A percentile compares a stretch with the other conserved stretches of the same genome.
Evolutionary conservation across 108 stramenopile species (phyloP).

Genomic region (Asterionellopsis glacialis): DNA sequence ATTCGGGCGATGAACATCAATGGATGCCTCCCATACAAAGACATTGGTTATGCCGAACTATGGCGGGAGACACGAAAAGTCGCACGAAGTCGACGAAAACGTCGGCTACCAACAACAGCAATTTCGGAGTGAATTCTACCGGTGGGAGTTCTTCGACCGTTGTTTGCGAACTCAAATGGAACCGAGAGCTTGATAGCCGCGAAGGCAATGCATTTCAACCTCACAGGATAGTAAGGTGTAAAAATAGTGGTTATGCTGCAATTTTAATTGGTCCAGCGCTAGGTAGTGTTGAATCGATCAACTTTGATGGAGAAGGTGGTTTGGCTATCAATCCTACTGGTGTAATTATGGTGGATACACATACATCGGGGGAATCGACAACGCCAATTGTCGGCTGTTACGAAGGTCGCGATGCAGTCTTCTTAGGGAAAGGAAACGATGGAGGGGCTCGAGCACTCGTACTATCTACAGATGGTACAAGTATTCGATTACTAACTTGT

Average conservation of each 20-base stretch:
- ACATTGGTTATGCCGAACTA: constrained; percentile 65
- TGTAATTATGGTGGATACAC: neutral
- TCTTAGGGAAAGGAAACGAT: constrained; percentile 42
- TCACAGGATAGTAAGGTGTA: constrained; percentile 47
- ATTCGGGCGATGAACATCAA: constrained; percentile 12
- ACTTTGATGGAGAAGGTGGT: too few relatives aligned
- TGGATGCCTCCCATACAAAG: constrained; percentile 54
- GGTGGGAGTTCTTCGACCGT: constrained; percentile 52
- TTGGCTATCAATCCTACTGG: constrained; percentile 1
- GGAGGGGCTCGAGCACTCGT: constrained; percentile 51
- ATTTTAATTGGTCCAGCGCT: constrained; percentile 26
- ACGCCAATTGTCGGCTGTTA: neutral
- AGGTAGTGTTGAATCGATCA: neutral
- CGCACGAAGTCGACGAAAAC: constrained; percentile 11
- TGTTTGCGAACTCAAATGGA: constrained; percentile 46
- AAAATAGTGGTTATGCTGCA: constrained; percentile 28
- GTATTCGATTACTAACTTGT: constrained; percentile 17
- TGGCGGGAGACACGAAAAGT: constrained; percentile 42
- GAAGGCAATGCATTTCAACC: constrained; percentile 51
- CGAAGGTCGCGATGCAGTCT: constrained; percentile 61
- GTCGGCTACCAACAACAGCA: constrained; percentile 8
- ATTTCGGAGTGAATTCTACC: constrained; percentile 16
- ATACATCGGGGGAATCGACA: neutral
- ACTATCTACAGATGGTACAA: constrained; percentile 41
- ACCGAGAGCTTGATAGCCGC: constrained; percentile 3